Base-by-base conservation (phyloP, 2,329 filamentous ascomycete species). In the Chaetomium globosum region DNA sequence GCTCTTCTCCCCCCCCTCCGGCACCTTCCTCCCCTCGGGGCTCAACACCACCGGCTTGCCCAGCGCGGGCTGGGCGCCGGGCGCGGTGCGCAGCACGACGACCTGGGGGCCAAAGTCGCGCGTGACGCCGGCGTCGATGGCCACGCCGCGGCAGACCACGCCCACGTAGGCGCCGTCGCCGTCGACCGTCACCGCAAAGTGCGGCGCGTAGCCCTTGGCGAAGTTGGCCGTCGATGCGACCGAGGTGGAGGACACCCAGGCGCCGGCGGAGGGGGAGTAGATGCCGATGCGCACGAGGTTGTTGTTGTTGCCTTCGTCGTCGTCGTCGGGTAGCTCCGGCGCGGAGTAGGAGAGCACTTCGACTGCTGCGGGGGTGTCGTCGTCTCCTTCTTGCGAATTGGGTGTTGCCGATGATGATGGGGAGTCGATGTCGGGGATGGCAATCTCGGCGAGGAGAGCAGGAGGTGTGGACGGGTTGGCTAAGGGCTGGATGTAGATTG, bases 71-170 rank as follows among this genome's bases (percentile, higher is more conserved):
- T 83, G 80, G 74, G 81, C 82, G 1, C 86, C 87, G 63, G 75
- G 77, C 54, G 72, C 75, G 51, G 81, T 78, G 28, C 79, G 76
- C 53, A 83, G 72, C 56, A 89, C 77, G 60, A 81, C 74, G 8
- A 83, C 85, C 77, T 85, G 81, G 53, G 87, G 86, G 0, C 85
- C 86, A 77, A 89, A 89, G 73, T 89, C 86, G 68, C 87, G 80
- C 71, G 87, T 89, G 70, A 84, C 80, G 2, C 87, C 87, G 12
- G 87, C 87, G 73, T 89, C 87, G 64, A 89, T 85, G 70, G 74
- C 74, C 23, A 86, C 81, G n/a, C 86, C 85, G 73, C 82, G 83
- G 55, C 82, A 74, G 39, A 80, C 79, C 16, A 81, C 84, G 30
- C 85, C 82, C 57, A 86, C 71, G 10, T 66, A 46, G 21, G 52